Evolutionary conservation across 768 basidiomycete genomes (phyloP).

Genomic region (Trametes elegans): DNA sequence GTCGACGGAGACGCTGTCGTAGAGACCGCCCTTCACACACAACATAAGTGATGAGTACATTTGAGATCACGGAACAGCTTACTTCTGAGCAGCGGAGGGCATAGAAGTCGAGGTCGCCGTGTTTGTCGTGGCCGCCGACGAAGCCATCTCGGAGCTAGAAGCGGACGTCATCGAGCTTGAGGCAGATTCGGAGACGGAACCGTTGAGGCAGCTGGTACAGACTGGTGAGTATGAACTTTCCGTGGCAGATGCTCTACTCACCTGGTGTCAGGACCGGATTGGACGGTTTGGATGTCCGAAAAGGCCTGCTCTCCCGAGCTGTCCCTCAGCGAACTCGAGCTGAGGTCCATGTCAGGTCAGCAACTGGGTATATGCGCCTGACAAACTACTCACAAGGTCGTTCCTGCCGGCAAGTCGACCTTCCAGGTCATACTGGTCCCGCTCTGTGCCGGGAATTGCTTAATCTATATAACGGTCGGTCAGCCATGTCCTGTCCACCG

Average conservation of each 20-base stretch:
- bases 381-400: constrained; percentile 43
- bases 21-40: not conserved
- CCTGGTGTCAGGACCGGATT: constrained; percentile 27
- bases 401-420: constrained; percentile 45
- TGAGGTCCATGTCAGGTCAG: constrained; percentile 26
- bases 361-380: not conserved
- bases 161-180: not conserved
- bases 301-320: constrained; percentile 51
- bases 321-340: constrained; percentile 59
- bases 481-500: not conserved
- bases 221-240: not conserved
- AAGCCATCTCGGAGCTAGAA: not conserved
- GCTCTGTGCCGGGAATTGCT: constrained; percentile 46
- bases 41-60: not conserved
- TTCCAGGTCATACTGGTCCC: constrained; percentile 52
- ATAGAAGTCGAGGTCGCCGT: not conserved
- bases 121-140: constrained; percentile 5
- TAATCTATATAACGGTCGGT: constrained; percentile 39
- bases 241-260: not conserved
- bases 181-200: constrained; percentile 18
- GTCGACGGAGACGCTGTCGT: constrained; percentile 3
- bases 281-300: constrained; percentile 49
- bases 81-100: not conserved
- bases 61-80: not conserved
- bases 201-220: constrained; percentile 32